A percentile compares a stretch with the other conserved stretches of the same genome.
These are phyloP conservation scores for Fusarium veterinarium DNA, from an alignment of 2,329 filamentous ascomycete species.

Conservation along the genomic window DNA sequence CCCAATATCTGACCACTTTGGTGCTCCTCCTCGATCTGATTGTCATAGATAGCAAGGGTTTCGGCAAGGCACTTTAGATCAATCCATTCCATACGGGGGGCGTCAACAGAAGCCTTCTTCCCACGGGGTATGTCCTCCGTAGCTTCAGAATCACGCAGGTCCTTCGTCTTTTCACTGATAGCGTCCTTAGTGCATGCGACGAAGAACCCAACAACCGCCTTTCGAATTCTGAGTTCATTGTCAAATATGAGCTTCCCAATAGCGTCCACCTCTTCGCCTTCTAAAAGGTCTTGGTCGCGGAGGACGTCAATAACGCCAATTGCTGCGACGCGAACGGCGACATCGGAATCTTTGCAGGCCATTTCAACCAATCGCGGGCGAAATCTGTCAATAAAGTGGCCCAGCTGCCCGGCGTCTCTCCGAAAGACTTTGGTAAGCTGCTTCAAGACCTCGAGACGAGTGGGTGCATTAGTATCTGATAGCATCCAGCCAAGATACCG, in stretches of 20 bases:
- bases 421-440: conserved; percentile 85
- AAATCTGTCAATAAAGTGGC: conserved; percentile 94
- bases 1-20: conserved; percentile 59
- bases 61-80: conserved; percentile 92
- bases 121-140: conserved; percentile 78
- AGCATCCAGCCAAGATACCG: conserved; percentile 96
- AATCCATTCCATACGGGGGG: conserved; percentile 85
- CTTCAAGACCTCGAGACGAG: conserved; percentile 85
- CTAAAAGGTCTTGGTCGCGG: conserved; percentile 85
- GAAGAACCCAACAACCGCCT: conserved; percentile 91
- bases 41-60: conserved; percentile 83
- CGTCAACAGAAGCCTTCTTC: conserved; percentile 79
- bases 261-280: conserved; percentile 90
- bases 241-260: conserved; percentile 92
- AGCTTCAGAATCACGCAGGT: conserved; percentile 82
- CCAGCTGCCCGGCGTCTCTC: conserved; percentile 83
- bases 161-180: conserved; percentile 82
- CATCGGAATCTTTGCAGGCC: conserved; percentile 85
- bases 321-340: conserved; percentile 80
- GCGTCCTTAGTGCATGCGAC: conserved; percentile 86
- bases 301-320: conserved; percentile 86
- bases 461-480: conserved; percentile 80
- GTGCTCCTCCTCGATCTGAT: conserved; percentile 70
- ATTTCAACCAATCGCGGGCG: conserved; percentile 90
- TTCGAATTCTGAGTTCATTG: conserved; percentile 83